Evolutionary conservation across 352 stramenopile species (phyloP), one percentile per base, ranked within the genome.

Genomic region (Phytophthora pisi): DNA sequence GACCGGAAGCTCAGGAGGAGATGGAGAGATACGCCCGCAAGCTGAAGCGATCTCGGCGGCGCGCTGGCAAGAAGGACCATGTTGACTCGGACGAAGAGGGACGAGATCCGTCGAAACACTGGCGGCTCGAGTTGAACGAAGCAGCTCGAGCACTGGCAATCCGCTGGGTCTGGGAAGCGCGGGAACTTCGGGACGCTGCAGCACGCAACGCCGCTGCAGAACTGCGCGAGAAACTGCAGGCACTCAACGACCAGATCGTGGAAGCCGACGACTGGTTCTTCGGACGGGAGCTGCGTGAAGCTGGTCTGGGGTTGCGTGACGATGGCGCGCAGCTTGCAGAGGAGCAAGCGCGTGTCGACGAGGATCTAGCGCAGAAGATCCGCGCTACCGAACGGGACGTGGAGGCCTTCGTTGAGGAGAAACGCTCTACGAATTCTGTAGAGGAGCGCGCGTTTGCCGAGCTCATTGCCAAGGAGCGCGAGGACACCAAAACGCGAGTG

Each of bases 251-350:
- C 20, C 82, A 96, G 51, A 97, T 98, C 70, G 85, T 90, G 4
- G 88, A 95, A 61, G 89, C 95, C n/a, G 92, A 98, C 55, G 92
- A 98, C 75, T 98, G 94, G 92, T 98, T 96, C 72, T 98, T 90
- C 57, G 86, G 88, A 1, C 88, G 86, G 7, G 94, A 97, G 54
- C 65, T 98, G 57, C 85, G 90, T 5, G 54, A 97, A 50, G 89
- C 95, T 55, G 93, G 90, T 13, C 57, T 84, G n/a, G 71, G 69
- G 31, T 58, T 97, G 1, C 61, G 80, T 51, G 77, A 87, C 2
- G 82, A 93, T 42, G 89, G 79, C 1, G 67, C 64, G 2, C 77
- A 83, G 51, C 75, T 95, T 2, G 61, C 75, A 4, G 68, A 82
- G 49, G 85, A 92, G 58, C 83, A 93, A 65, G 61, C 65, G 20